Conservation (phyloP, 179 eudicot species). For the Vitellaria paradoxa region DNA sequence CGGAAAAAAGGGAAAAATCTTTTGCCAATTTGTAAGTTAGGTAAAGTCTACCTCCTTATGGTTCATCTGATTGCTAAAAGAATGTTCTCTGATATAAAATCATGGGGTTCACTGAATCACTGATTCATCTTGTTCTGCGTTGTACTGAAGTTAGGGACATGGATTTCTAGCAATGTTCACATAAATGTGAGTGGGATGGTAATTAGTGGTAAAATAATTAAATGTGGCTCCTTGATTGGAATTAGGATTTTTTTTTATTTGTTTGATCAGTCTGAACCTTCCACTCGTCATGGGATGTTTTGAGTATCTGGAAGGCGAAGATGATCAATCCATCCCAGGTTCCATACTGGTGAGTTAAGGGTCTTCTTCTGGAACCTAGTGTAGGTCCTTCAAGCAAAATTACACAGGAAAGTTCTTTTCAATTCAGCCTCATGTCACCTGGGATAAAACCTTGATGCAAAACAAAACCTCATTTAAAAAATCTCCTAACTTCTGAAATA, state of each 20-base stretch:
- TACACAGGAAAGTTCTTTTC: background rate
- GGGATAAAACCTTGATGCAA: background rate
- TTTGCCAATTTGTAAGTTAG: conserved; percentile 77
- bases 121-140: background rate
- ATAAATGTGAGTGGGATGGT: background rate
- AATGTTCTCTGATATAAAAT: background rate
- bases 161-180: background rate
- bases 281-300: background rate
- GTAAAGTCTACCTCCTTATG: conserved; percentile 29
- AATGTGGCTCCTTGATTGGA: background rate
- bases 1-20: conserved; percentile 66
- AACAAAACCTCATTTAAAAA: background rate
- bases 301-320: background rate
- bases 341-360: background rate
- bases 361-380: background rate
- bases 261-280: background rate
- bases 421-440: background rate
- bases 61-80: background rate
- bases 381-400: background rate
- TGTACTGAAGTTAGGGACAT: background rate
- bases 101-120: background rate
- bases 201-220: background rate
- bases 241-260: background rate
- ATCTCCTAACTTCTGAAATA: background rate
- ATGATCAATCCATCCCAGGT: too few species aligned